Evolutionary conservation across 1,284 basidiomycete genomes (phyloP).

Genomic region (Mycena citricolor): DNA sequence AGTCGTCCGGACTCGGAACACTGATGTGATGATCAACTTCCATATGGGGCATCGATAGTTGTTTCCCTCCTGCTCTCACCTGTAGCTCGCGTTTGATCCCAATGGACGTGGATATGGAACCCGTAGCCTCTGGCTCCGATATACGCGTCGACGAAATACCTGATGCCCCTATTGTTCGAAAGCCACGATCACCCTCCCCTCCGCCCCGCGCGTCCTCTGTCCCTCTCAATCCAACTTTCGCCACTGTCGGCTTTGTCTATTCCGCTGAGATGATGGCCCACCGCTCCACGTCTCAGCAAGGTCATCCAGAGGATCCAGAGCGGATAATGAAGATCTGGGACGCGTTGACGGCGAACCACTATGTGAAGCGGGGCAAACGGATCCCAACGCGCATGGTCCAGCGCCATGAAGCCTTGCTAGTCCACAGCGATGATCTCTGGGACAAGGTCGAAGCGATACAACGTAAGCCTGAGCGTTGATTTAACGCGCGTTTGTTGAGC

Average conservation of each 20-base stretch:
- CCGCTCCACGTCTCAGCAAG: constrained; percentile 32
- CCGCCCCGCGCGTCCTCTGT: constrained; percentile 39
- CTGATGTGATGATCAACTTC: no score
- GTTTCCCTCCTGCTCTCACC: no score
- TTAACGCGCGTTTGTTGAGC: constrained; percentile 1
- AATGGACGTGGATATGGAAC: constrained; percentile 1
- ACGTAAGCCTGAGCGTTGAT: constrained; percentile 46
- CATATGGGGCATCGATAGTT: no score
- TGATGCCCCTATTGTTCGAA: background rate
- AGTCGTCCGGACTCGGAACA: no score
- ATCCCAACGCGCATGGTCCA: constrained; percentile 75
- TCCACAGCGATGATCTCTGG: constrained; percentile 91
- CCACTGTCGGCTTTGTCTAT: constrained; percentile 81
- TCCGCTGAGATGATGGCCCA: constrained; percentile 88
- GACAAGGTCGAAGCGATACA: constrained; percentile 81
- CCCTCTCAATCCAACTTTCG: constrained; percentile 34
- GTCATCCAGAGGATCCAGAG: constrained; percentile 87
- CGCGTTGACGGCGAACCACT: constrained; percentile 59
- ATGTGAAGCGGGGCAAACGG: constrained; percentile 74
- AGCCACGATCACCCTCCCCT: constrained; percentile 8
- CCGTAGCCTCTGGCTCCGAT: no score
- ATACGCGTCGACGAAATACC: no score
- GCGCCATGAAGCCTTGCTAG: constrained; percentile 80
- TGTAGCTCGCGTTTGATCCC: background rate
- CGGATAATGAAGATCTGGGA: constrained; percentile 83